phyloP scores from a whole-genome alignment of 2,329 filamentous ascomycete genomes.

The Microcyclospora tardicrescens region DNA sequence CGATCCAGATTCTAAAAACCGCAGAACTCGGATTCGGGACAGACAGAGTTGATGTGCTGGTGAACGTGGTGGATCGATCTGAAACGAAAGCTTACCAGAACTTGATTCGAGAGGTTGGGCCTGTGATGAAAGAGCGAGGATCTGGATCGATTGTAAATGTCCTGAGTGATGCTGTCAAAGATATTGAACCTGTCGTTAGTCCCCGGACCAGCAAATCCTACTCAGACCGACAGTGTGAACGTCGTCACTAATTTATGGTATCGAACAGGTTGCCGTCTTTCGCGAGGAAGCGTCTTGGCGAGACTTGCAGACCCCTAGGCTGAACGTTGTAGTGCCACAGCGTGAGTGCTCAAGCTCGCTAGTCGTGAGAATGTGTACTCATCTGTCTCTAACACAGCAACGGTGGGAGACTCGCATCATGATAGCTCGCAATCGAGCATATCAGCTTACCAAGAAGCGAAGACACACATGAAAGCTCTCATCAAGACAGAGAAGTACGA shows the following conservation, averaged over 20 bases:
- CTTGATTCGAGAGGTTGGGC: slow-evolving; percentile 2
- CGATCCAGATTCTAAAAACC: no score
- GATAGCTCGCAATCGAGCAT: no score
- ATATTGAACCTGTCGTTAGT: neutral
- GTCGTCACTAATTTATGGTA: no score
- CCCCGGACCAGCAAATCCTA: neutral
- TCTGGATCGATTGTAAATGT: slow-evolving; percentile 8
- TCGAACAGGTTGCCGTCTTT: no score
- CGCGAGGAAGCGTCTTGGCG: no score
- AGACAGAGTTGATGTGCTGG: slow-evolving; percentile 9
- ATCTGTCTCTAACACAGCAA: no score
- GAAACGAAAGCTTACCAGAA: slow-evolving; percentile 1
- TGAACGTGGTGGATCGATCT: slow-evolving; percentile 4
- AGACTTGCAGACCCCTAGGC: no score
- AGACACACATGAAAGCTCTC: slow-evolving; percentile 9
- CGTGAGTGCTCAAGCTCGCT: no score
- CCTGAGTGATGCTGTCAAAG: slow-evolving; percentile 1
- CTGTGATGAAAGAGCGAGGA: slow-evolving; percentile 6
- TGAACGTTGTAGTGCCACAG: no score
- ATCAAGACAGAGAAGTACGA: slow-evolving; percentile 8
- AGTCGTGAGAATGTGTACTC: no score
- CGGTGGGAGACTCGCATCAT: no score
- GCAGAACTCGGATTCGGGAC: slow-evolving; percentile 8
- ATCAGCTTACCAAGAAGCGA: slow-evolving; percentile 7
- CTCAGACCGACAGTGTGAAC: no score